Evolutionary conservation across 345 rosid genomes (phyloP), one percentile per base, ranked within the genome.

Genomic region (Schrenkiella parvula): DNA sequence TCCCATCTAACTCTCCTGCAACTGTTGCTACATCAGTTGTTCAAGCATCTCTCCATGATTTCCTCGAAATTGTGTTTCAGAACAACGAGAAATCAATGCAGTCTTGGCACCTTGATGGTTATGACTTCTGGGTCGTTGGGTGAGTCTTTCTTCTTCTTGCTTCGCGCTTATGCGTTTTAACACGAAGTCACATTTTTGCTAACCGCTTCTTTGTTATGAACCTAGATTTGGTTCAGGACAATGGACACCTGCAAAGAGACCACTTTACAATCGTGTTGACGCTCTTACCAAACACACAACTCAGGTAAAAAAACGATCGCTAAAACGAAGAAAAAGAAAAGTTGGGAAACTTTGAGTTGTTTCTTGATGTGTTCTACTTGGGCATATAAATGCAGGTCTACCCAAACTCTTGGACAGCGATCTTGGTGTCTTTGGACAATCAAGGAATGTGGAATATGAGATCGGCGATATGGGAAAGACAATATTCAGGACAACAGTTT

Each of bases 371-470:
- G 17, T 12, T 29, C 21, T 14, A 53, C 1, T 47, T 55, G 67
- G 43, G 48, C 17, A 13, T 22, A 35, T 72, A 50, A 71, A 60
- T 61, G 77, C 84, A 93, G 98, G 97, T 88, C 3, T 95, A 89
- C 54, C 99, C 95, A 26, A 78, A 86, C 37, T 84, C 95, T 10
- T 93, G 98, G 98, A 89, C 97, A 0, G 48, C 87, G 1, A 85
- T 93, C 50, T 78, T 83, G 62, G 88, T 89, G 23, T 89, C 98
- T 1, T 63, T 91, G 70, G 98, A 91, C 86, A 93, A 91, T 83
- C 90, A 88, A 77, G 98, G 98, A 0, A 91, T 91, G 98, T 91
- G 98, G 98, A 93, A 93, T 72, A n/a, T 91, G 84, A 84, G 96
- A 82, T 93, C 98, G 1, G 89, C 97, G 12, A 66, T 76, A 65